Percentiles rank a stretch among this genome's conserved stretches.
These are phyloP conservation scores for Schizochytrium sp. DNA, from an alignment of 108 stramenopile species.

Conservation along the genomic window DNA sequence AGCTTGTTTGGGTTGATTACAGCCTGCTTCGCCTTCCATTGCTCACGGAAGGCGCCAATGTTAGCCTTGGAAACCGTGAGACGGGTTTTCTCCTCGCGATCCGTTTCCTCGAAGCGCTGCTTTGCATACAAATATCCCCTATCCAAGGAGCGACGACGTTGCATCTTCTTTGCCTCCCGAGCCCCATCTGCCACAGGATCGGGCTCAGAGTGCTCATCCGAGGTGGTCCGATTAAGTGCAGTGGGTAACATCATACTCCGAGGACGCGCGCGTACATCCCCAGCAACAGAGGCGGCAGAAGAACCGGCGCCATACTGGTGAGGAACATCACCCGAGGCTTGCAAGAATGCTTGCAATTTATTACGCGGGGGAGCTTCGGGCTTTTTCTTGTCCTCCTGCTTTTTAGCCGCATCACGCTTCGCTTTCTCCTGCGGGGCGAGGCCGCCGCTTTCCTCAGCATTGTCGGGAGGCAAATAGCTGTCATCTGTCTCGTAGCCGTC, in stretches of 20 bases:
- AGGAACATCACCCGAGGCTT: not conserved
- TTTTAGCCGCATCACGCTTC: constrained; percentile 3
- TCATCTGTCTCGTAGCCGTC: constrained; percentile 60
- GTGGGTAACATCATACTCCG: constrained; percentile 59
- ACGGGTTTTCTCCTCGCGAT: not conserved
- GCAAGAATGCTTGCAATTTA: constrained; percentile 54
- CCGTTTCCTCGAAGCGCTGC: not conserved
- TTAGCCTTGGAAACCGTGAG: constrained; percentile 17
- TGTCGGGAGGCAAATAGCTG: not conserved
- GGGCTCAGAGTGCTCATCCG: not conserved
- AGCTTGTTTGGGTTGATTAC: not conserved
- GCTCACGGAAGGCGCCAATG: constrained; percentile 23
- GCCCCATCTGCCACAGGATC: not conserved
- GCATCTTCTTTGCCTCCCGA: not conserved
- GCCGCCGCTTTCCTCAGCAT: not conserved
- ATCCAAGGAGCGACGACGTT: constrained; percentile 36
- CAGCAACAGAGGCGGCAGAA: constrained; percentile 21
- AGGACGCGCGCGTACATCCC: constrained; percentile 23
- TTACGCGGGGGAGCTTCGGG: not conserved
- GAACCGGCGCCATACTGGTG: constrained; percentile 11
- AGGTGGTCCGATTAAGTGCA: not conserved
- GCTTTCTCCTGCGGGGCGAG: constrained; percentile 19
- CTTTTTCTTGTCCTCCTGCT: not conserved
- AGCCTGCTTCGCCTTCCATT: constrained; percentile 28
- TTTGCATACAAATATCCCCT: constrained; percentile 38